A percentile compares a stretch with the other conserved stretches of the same genome.
Evolutionary conservation across 208 protist genomes (phyloP).

Genomic region (Phytomonas sp.): DNA sequence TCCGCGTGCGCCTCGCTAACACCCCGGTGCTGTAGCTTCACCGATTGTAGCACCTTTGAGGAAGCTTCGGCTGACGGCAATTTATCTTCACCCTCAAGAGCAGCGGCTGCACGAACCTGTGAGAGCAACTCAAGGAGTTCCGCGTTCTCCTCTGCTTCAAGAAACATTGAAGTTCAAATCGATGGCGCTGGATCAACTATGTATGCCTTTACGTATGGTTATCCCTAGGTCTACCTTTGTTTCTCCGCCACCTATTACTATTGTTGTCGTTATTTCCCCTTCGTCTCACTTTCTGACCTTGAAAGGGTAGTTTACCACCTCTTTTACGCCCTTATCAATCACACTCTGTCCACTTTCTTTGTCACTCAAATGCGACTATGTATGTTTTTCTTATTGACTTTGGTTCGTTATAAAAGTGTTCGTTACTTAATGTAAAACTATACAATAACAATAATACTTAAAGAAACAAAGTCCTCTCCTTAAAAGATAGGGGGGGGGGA

Average conservation of each 20-base stretch:
- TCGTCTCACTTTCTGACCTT: not conserved
- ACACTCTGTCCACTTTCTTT: not conserved
- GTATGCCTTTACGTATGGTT: not conserved
- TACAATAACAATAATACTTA: constrained; percentile 8
- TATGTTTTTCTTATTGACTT: not conserved
- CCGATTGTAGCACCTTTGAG: not conserved
- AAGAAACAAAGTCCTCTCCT: not conserved
- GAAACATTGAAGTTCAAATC: not conserved
- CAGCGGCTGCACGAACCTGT: not conserved
- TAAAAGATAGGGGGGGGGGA: not conserved
- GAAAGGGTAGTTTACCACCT: not conserved
- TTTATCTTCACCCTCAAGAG: not conserved
- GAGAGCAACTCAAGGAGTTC: not conserved
- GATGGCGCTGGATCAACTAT: not conserved
- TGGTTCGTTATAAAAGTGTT: not conserved
- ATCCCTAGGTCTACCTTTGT: not conserved
- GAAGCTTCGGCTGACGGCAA: not conserved
- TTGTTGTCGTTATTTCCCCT: not conserved
- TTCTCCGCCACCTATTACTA: not conserved
- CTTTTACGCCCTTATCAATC: constrained; percentile 16
- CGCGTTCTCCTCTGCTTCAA: not conserved
- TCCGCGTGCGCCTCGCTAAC: not conserved
- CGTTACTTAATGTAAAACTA: constrained; percentile 8
- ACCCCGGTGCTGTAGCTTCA: not conserved
- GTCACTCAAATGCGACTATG: not conserved